These are phyloP conservation scores for Cladophialophora psammophila DNA, from an alignment of 2,329 filamentous ascomycete species.

Conservation along the genomic window DNA sequence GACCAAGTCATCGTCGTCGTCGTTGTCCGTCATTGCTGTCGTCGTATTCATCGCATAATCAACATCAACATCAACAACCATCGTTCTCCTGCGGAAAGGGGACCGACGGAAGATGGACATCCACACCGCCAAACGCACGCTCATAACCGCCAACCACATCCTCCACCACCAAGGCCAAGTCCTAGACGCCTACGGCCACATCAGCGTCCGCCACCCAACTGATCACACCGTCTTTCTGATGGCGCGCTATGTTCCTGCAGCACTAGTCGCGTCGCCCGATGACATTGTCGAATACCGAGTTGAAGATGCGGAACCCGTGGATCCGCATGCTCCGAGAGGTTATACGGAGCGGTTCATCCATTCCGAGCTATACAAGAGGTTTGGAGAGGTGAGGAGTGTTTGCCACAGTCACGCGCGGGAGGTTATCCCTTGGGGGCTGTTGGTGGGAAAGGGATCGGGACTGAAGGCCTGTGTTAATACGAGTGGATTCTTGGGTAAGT, in stretches of 20 bases:
- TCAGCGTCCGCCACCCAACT: slow-evolving; percentile 60
- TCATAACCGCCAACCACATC: slow-evolving; percentile 60
- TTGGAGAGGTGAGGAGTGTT: slow-evolving; percentile 49
- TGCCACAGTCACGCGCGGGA: slow-evolving; percentile 45
- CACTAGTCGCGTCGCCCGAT: slow-evolving; percentile 51
- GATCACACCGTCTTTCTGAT: slow-evolving; percentile 58
- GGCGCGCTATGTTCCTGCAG: slow-evolving; percentile 57
- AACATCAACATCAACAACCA: too few species aligned
- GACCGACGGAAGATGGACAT: not conserved
- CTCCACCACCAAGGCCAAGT: slow-evolving; percentile 56
- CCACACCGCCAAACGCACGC: not conserved
- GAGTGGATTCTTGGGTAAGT: slow-evolving; percentile 10
- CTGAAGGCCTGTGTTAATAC: slow-evolving; percentile 6
- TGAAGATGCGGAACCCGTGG: slow-evolving; percentile 51
- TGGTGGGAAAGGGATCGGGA: not conserved
- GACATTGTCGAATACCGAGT: slow-evolving; percentile 60
- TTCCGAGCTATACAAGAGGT: slow-evolving; percentile 55
- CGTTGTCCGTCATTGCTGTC: too few species aligned
- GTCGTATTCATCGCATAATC: too few species aligned
- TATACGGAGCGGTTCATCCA: slow-evolving; percentile 57
- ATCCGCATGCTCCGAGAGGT: slow-evolving; percentile 49
- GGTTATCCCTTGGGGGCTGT: not conserved
- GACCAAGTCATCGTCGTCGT: too few species aligned
- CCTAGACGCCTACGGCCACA: slow-evolving; percentile 63
- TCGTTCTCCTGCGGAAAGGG: too few species aligned